A percentile compares a stretch with the other conserved stretches of the same genome.
phyloP scores from a whole-genome alignment of 148 eudicot genomes.

The Chenopodium berlandieri region DNA sequence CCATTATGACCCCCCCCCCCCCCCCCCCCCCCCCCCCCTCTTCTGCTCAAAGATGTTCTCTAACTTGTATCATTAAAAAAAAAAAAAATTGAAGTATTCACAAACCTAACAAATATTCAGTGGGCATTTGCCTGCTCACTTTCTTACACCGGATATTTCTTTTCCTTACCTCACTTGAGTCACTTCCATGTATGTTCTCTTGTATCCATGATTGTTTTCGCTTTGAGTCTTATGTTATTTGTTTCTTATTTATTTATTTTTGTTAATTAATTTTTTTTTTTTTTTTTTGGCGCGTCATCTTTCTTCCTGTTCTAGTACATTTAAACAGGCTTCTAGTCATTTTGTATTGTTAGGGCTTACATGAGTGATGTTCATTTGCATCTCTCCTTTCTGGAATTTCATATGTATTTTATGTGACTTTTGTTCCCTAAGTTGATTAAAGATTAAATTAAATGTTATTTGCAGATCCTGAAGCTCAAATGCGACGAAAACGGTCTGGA shows the following conservation, averaged over 20 bases:
- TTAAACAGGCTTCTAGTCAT: neutral
- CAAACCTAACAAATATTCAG: no score
- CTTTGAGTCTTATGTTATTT: neutral
- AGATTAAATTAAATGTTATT: neutral
- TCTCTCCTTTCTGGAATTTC: neutral
- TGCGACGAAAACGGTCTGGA: constrained; percentile 59
- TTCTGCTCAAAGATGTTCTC: neutral
- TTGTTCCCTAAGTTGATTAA: neutral
- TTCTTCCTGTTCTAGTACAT: neutral
- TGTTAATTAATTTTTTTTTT: neutral
- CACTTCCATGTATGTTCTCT: neutral
- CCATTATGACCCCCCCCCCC: no score
- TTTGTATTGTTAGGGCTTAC: neutral
- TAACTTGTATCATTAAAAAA: no score
- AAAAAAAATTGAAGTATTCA: no score
- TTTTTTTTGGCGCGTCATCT: neutral
- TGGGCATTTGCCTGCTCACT: neutral
- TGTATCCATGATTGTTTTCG: neutral
- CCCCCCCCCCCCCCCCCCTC: no score
- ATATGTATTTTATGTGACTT: neutral
- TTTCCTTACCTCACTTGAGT: neutral
- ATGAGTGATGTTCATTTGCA: neutral
- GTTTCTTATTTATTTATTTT: neutral
- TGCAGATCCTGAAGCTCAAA: constrained; percentile 58
- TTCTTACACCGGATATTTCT: neutral